Conservation (phyloP, 1,284 basidiomycete genomes). For the Fereydounia khargensis region DNA sequence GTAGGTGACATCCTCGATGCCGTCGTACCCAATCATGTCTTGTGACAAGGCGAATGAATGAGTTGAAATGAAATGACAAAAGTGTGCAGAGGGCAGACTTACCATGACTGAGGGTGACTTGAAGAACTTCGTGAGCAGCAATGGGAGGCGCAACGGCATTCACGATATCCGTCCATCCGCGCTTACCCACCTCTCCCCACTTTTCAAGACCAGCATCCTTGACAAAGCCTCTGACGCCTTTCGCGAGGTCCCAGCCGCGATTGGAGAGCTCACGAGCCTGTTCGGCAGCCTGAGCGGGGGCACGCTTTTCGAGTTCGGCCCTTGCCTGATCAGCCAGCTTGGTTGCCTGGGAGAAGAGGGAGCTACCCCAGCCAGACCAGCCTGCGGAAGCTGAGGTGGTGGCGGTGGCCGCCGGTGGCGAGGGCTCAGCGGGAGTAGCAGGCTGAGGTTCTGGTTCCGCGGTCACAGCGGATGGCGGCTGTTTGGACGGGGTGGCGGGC, state of each 20-base stretch:
- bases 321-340: slow-evolving; percentile 53
- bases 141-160: slow-evolving; percentile 98
- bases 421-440: slow-evolving; percentile 1
- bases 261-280: slow-evolving; percentile 24
- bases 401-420: slow-evolving; percentile 64
- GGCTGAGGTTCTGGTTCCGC: neutral
- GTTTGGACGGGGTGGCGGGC: neutral
- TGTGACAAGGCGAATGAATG: neutral
- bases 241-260: slow-evolving; percentile 43
- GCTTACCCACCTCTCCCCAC: slow-evolving; percentile 40
- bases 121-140: slow-evolving; percentile 93
- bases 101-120: slow-evolving; percentile 91
- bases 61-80: too few species aligned
- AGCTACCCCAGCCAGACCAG: slow-evolving; percentile 65
- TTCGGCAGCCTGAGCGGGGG: slow-evolving; percentile 21
- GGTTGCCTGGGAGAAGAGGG: slow-evolving; percentile 61
- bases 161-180: slow-evolving; percentile 68
- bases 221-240: slow-evolving; percentile 44
- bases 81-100: neutral
- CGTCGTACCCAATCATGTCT: slow-evolving; percentile 87
- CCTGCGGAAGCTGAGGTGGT: slow-evolving; percentile 78
- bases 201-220: slow-evolving; percentile 45
- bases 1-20: slow-evolving; percentile 93
- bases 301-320: slow-evolving; percentile 49
- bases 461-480: neutral